Conservation (phyloP, 1,139 yeast species). For the Candida neerlandica region DNA sequence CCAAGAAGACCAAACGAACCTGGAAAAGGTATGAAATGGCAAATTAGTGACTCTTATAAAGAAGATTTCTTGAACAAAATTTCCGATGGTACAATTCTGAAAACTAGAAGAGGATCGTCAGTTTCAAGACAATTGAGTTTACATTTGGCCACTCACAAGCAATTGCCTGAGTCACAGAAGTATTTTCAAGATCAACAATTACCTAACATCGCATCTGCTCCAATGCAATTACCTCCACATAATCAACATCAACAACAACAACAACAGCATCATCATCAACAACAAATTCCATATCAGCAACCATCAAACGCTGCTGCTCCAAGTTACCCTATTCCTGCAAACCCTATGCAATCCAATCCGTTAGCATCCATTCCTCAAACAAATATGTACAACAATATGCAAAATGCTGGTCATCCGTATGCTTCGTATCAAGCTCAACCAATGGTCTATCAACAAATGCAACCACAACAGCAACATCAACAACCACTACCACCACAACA, state of each 20-base stretch:
- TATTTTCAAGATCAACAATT: constrained; percentile 24
- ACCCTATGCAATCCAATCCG: constrained; percentile 28
- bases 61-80: constrained; percentile 82
- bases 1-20: constrained; percentile 96
- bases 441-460: constrained; percentile 8
- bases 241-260: constrained; percentile 18
- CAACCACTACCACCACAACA: constrained; percentile 11
- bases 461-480: constrained; percentile 9
- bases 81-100: constrained; percentile 70
- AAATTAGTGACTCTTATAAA: constrained; percentile 80
- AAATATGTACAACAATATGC: constrained; percentile 23
- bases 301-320: constrained; percentile 6
- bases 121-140: constrained; percentile 77
- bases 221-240: constrained; percentile 17
- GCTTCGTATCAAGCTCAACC: constrained; percentile 14
- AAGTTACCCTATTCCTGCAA: constrained; percentile 17
- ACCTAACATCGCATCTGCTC: constrained; percentile 8
- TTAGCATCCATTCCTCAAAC: constrained; percentile 23
- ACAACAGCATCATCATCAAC: constrained; percentile 19
- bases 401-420: constrained; percentile 8
- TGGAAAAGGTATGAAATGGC: constrained; percentile 99
- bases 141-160: constrained; percentile 71
- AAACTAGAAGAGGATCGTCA: constrained; percentile 76
- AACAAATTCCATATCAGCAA: constrained; percentile 14
- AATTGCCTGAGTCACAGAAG: constrained; percentile 56